Base-by-base conservation (phyloP, 441 rosid species). In the Populus hybrid region DNA sequence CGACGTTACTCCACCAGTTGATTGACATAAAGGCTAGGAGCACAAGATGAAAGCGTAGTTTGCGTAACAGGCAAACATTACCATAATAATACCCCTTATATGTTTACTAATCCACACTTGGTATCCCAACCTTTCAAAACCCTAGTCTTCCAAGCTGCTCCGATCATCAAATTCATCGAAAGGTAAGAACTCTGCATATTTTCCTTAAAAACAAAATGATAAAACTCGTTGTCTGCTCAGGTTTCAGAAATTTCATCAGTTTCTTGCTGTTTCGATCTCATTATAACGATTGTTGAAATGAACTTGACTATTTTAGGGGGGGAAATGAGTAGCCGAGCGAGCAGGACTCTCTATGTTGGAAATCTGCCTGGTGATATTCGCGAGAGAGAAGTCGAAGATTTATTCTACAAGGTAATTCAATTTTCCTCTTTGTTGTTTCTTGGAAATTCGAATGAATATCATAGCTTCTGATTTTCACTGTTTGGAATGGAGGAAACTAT, bases 331-430 rank as follows among this genome's bases (percentile, higher is more conserved):
- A 91, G 98, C 89, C 96, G 97, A n/a, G 90, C 97, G 3, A 94
- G 98, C 84, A 88, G 98, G 82, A 96, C 98, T 26, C 88, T 96
- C 3, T 94, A 93, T 82, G 98, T 94, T 24, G 98, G 98, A 24
- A 96, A 94, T 85, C 94, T 96, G 36, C 99, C 99, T 54, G 98
- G 98, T 12, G 98, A 96, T 87, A 89, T 91, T 80, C 98, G 99
- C 28, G 97, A 93, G 88, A 89, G 88, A 81, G 99, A 93, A 88
- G 98, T 96, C 32, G 99, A 94, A 76, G 99, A 94, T 89, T 85
- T 96, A 86, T 96, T 96, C 79, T 85, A 87, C 82, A 94, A 96
- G 94, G 99, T 93, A 72, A 42, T 67, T 50, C 1, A 1, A 16
- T 8, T 34, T 40, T 24, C 12, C 36, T 28, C 6, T 5, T 28